Percentiles rank a stretch among this genome's conserved stretches.
phyloP scores from a whole-genome alignment of 177 flowering plant species.

The Vitis hybrid region DNA sequence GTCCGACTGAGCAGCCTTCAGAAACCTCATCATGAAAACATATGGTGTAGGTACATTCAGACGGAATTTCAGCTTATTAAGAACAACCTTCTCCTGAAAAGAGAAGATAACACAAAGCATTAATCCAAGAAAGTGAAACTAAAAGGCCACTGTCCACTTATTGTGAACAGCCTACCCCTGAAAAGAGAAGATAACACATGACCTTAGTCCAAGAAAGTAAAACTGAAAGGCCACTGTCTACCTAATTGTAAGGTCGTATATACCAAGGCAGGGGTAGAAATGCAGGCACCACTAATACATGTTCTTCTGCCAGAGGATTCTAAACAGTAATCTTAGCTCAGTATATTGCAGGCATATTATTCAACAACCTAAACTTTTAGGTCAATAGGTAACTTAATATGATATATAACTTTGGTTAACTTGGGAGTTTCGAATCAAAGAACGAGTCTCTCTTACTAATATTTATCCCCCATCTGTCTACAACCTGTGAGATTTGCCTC shows the following conservation, averaged over 20 bases:
- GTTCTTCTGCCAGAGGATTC: too few species aligned
- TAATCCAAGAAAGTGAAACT: not conserved
- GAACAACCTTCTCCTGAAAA: constrained; percentile 74
- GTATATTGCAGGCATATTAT: too few species aligned
- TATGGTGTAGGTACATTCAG: constrained; percentile 76
- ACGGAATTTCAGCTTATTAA: constrained; percentile 71
- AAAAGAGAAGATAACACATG: constrained; percentile 9
- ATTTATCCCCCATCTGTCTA: too few species aligned
- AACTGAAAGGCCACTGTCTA: constrained; percentile 21
- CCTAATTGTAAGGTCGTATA: constrained; percentile 11
- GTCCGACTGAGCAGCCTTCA: constrained; percentile 84
- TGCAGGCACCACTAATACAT: too few species aligned
- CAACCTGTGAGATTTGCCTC: too few species aligned
- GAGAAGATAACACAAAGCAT: constrained; percentile 1
- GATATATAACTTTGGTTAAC: too few species aligned
- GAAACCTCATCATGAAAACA: constrained; percentile 88
- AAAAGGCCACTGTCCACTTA: constrained; percentile 30
- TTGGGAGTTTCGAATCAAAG: too few species aligned
- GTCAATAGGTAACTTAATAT: too few species aligned
- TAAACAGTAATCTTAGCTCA: too few species aligned
- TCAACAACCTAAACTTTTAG: too few species aligned
- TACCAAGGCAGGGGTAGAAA: too few species aligned
- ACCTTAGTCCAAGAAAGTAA: not conserved
- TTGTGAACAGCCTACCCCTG: constrained; percentile 80
- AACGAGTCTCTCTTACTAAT: too few species aligned